These are phyloP conservation scores for Fusarium sp. DNA, from an alignment of 2,329 filamentous ascomycete genomes.

Conservation along the genomic window DNA sequence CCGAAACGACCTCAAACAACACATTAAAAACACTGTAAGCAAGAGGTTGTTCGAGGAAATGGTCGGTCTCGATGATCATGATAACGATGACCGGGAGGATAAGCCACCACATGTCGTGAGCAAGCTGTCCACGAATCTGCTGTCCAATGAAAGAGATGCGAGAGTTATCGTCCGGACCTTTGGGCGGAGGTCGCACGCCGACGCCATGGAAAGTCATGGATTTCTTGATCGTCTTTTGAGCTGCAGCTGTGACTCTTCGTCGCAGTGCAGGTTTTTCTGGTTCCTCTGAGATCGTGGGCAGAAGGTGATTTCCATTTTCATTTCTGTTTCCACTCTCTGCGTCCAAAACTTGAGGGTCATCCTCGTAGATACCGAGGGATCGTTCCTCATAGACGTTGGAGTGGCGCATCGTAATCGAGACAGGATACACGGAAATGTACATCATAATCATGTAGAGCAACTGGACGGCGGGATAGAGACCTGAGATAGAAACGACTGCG, in stretches of 20 bases:
- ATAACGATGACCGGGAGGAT: slow-evolving; percentile 69
- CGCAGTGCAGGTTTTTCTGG: slow-evolving; percentile 30
- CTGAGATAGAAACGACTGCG: slow-evolving; percentile 69
- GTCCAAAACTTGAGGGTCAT: slow-evolving; percentile 45
- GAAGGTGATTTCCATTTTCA: slow-evolving; percentile 1
- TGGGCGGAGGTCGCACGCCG: slow-evolving; percentile 46
- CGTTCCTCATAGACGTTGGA: slow-evolving; percentile 79
- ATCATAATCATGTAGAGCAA: slow-evolving; percentile 72
- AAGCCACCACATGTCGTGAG: slow-evolving; percentile 75
- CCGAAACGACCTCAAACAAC: slow-evolving; percentile 65
- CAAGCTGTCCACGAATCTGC: slow-evolving; percentile 71
- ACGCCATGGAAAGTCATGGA: slow-evolving; percentile 57
- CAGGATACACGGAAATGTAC: slow-evolving; percentile 72
- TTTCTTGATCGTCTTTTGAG: slow-evolving; percentile 50
- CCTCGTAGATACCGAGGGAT: slow-evolving; percentile 68
- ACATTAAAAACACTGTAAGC: slow-evolving; percentile 69
- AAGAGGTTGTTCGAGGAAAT: slow-evolving; percentile 61
- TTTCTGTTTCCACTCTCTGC: slow-evolving; percentile 25
- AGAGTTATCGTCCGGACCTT: slow-evolving; percentile 46
- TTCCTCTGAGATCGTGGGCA: slow-evolving; percentile 44
- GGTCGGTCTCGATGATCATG: slow-evolving; percentile 66
- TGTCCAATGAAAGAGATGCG: slow-evolving; percentile 61
- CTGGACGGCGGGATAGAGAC: slow-evolving; percentile 66
- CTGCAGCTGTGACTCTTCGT: slow-evolving; percentile 38
- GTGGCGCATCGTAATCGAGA: slow-evolving; percentile 71